Evolutionary conservation across 768 basidiomycete species (phyloP).

Genomic region (Naematelia encephala): DNA sequence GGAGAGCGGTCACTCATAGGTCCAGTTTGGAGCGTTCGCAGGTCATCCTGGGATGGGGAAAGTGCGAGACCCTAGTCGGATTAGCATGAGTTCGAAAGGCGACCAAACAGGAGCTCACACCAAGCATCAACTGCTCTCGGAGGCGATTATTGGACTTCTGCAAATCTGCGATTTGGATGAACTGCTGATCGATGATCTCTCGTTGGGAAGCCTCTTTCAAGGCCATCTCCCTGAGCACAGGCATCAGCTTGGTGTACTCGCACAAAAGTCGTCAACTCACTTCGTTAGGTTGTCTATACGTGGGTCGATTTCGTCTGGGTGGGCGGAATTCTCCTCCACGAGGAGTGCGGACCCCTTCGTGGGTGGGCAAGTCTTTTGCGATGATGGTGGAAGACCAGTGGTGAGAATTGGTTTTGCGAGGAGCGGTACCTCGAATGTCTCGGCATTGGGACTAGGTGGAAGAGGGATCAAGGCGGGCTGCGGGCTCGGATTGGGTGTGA

Average conservation of each 20-base stretch:
- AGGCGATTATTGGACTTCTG: constrained; percentile 79
- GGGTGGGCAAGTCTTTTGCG: background rate
- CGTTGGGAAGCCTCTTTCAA: constrained; percentile 89
- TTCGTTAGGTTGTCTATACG: constrained; percentile 83
- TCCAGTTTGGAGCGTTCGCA: background rate
- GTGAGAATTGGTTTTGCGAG: background rate
- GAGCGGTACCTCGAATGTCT: constrained; percentile 4
- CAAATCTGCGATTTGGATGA: constrained; percentile 59
- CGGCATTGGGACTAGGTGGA: constrained; percentile 12
- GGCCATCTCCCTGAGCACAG: constrained; percentile 61
- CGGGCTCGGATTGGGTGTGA: constrained; percentile 4
- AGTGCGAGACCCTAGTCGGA: background rate
- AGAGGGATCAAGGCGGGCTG: constrained; percentile 8
- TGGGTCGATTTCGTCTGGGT: background rate
- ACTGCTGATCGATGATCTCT: constrained; percentile 71
- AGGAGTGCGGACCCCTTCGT: background rate
- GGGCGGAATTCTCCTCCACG: background rate
- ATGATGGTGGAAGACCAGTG: background rate
- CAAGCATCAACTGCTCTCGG: constrained; percentile 62
- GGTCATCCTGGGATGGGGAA: background rate
- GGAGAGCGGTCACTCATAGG: background rate
- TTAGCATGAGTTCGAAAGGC: background rate
- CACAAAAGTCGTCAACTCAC: constrained; percentile 55
- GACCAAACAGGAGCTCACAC: constrained; percentile 15
- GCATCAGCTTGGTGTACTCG: background rate